These are phyloP conservation scores for Periconia digitata DNA, from an alignment of 2,329 filamentous ascomycete species.

Conservation along the genomic window DNA sequence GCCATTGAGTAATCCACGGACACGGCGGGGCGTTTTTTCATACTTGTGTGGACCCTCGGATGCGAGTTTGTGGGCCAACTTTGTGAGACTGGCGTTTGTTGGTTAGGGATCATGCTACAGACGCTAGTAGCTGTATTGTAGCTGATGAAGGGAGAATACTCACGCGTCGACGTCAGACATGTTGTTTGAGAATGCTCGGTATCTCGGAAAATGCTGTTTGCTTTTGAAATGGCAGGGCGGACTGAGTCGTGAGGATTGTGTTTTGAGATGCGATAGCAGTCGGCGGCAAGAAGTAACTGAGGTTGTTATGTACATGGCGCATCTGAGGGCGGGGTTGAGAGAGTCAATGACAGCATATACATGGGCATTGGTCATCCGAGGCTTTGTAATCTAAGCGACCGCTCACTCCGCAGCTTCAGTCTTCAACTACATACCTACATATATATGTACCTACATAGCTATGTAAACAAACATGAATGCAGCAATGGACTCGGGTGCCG, in stretches of 20 bases:
- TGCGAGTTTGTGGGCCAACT: slow-evolving; percentile 46
- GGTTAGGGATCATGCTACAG: neutral
- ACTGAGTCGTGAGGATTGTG: too few species aligned
- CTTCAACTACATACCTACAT: too few species aligned
- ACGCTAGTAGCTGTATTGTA: neutral
- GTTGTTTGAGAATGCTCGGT: neutral
- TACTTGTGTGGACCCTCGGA: slow-evolving; percentile 41
- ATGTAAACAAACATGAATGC: too few species aligned
- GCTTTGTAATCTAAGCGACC: neutral
- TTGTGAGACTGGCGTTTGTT: slow-evolving; percentile 35
- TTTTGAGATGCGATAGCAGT: too few species aligned
- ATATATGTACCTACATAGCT: too few species aligned
- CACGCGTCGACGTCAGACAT: slow-evolving; percentile 1
- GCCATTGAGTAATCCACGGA: slow-evolving; percentile 36
- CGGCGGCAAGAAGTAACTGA: too few species aligned
- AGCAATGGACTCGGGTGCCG: neutral
- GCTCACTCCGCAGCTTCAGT: too few species aligned
- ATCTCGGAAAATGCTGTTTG: slow-evolving; percentile 8
- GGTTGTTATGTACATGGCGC: too few species aligned
- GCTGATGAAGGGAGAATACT: neutral
- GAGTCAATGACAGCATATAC: neutral
- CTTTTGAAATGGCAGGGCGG: neutral
- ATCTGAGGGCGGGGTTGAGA: too few species aligned
- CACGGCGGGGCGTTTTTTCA: slow-evolving; percentile 30
- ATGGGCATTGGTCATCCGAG: neutral